phyloP scores from a whole-genome alignment of 2,329 filamentous ascomycete species.

The Fusarium sororula region DNA sequence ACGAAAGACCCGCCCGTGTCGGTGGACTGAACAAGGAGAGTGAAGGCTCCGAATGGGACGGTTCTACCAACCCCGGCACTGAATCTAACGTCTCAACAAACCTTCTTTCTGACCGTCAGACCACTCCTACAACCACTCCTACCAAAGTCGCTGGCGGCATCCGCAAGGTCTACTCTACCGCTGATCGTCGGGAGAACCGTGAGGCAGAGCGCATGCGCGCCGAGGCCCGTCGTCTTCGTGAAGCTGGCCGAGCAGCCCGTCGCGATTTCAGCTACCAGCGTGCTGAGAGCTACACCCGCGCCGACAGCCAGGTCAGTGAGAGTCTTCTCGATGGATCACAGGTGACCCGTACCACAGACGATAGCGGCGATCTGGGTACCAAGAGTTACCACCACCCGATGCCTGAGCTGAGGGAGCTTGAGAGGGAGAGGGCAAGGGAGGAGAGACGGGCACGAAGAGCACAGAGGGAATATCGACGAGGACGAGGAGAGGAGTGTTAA shows the following conservation, averaged over 20 bases:
- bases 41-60: conserved; percentile 84
- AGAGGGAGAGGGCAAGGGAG: conserved; percentile 47
- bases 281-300: conserved; percentile 35
- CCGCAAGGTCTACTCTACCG: conserved; percentile 69
- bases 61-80: conserved; percentile 70
- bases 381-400: conserved; percentile 67
- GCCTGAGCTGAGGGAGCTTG: conserved; percentile 57
- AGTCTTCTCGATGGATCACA: conserved; percentile 47
- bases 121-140: conserved; percentile 64
- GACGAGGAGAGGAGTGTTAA: conserved; percentile 44
- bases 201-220: conserved; percentile 64
- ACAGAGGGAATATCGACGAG: conserved; percentile 46
- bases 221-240: conserved; percentile 65
- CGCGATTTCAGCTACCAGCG: conserved; percentile 66
- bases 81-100: conserved; percentile 71
- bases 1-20: conserved; percentile 86
- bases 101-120: conserved; percentile 66
- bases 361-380: conserved; percentile 61
- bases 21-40: conserved; percentile 86
- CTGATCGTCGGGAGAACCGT: conserved; percentile 61
- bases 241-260: conserved; percentile 58
- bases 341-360: conserved; percentile 49
- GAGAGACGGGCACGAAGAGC: conserved; percentile 49
- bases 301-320: conserved; percentile 42
- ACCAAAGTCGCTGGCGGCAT: conserved; percentile 56